Evolutionary conservation across 2,329 filamentous ascomycete genomes (phyloP).

Genomic region (Elsinoe perseae): DNA sequence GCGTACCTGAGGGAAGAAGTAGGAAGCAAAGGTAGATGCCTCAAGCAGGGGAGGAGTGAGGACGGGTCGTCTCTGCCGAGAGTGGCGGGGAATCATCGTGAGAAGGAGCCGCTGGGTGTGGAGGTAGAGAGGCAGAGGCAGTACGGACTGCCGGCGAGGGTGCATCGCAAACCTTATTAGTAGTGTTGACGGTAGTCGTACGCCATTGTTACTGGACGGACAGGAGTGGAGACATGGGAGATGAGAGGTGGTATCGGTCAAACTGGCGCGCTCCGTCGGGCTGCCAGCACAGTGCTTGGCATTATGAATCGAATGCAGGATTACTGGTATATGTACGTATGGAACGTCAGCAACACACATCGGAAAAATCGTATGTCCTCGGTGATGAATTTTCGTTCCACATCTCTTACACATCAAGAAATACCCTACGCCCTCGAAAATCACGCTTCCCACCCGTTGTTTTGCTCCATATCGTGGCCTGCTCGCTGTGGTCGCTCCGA

Average conservation of each 20-base stretch:
- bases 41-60: slow-evolving; percentile 22
- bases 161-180: background rate
- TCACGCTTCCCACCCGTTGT: too few relatives aligned
- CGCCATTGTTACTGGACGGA: too few relatives aligned
- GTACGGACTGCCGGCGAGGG: background rate
- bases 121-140: background rate
- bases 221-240: too few relatives aligned
- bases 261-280: too few relatives aligned
- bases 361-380: too few relatives aligned
- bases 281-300: background rate
- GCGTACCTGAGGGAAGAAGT: slow-evolving; percentile 32
- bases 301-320: background rate
- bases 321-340: background rate
- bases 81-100: background rate
- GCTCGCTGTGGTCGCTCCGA: too few relatives aligned
- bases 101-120: background rate
- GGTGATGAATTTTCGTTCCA: too few relatives aligned
- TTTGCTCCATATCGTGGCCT: too few relatives aligned
- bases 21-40: slow-evolving; percentile 32
- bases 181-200: background rate
- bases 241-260: too few relatives aligned
- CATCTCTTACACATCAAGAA: too few relatives aligned
- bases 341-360: background rate
- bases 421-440: too few relatives aligned
- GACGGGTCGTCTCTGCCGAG: slow-evolving; percentile 3